Evolutionary conservation across 495 filamentous ascomycete genomes (phyloP).

Genomic region (Penicillium samsonianum): DNA sequence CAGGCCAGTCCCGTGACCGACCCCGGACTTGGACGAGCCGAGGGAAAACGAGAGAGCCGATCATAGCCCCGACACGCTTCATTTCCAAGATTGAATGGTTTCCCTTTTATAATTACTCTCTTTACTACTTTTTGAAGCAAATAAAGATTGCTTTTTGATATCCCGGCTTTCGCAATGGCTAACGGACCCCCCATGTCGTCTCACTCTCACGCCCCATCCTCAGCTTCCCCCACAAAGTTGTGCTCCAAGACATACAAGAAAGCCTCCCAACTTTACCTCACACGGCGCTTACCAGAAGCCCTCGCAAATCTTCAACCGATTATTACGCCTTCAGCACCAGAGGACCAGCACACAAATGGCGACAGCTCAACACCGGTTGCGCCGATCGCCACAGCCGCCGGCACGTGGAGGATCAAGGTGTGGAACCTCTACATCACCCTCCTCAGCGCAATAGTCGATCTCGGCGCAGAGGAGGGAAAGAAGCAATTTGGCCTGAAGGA

Average conservation of each 20-base stretch:
- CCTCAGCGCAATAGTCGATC: slow-evolving; percentile 83
- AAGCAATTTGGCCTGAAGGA: slow-evolving; percentile 76
- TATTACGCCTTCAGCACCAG: slow-evolving; percentile 51
- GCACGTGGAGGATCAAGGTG: slow-evolving; percentile 83
- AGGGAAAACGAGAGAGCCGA: slow-evolving; percentile 38
- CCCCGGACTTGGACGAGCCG: slow-evolving; percentile 37
- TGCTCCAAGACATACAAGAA: slow-evolving; percentile 71
- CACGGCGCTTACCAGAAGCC: slow-evolving; percentile 86
- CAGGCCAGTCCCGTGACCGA: slow-evolving; percentile 31
- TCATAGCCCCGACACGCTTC: slow-evolving; percentile 26
- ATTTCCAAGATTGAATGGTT: slow-evolving; percentile 10
- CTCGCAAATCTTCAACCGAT: slow-evolving; percentile 79
- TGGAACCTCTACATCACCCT: slow-evolving; percentile 97
- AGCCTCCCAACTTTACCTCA: slow-evolving; percentile 87
- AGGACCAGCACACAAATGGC: slow-evolving; percentile 41
- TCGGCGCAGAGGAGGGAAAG: slow-evolving; percentile 89
- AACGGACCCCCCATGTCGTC: slow-evolving; percentile 39
- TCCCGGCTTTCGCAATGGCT: slow-evolving; percentile 31
- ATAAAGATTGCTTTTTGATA: slow-evolving; percentile 10
- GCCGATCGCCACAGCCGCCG: slow-evolving; percentile 70
- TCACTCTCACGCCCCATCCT: slow-evolving; percentile 50
- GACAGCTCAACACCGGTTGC: slow-evolving; percentile 48
- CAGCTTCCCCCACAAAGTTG: slow-evolving; percentile 63
- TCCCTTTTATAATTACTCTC: slow-evolving; percentile 13
- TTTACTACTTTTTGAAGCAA: slow-evolving; percentile 6